phyloP scores from a whole-genome alignment of 2,329 filamentous ascomycete species.

The Endothia cerciana region DNA sequence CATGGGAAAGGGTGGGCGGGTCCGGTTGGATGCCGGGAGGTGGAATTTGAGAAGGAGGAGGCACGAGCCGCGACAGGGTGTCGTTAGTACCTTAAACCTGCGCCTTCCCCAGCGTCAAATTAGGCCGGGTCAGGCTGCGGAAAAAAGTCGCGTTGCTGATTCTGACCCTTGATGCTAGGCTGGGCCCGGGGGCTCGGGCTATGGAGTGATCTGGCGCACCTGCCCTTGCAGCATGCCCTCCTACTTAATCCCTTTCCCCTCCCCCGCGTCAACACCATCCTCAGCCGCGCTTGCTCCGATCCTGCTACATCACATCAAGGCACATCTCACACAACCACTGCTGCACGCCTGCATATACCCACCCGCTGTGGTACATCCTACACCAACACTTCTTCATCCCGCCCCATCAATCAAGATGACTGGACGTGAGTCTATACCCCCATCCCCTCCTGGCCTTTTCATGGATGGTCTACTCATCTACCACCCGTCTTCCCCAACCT shows the following conservation, averaged over 20 bases:
- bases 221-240: constrained; percentile 10
- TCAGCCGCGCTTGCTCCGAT: constrained; percentile 19
- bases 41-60: too few relatives aligned
- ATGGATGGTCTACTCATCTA: neutral
- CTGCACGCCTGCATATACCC: constrained; percentile 9
- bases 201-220: constrained; percentile 20
- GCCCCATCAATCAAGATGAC: constrained; percentile 37
- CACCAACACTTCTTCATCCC: constrained; percentile 28
- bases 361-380: constrained; percentile 10
- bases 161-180: neutral
- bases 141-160: neutral
- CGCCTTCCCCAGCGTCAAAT: neutral
- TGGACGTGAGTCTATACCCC: constrained; percentile 39
- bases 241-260: constrained; percentile 28
- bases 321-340: constrained; percentile 3
- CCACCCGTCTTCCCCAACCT: neutral
- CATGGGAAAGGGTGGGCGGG: too few relatives aligned
- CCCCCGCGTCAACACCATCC: constrained; percentile 26
- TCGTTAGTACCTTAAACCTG: too few relatives aligned
- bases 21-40: too few relatives aligned
- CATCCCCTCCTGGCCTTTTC: neutral
- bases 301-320: constrained; percentile 13
- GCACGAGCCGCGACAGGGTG: too few relatives aligned
- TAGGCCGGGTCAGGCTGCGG: neutral
- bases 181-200: neutral